A percentile compares a stretch with the other conserved stretches of the same genome.
Conservation (phyloP, 345 rosid genomes). For the Raphanus sativus region DNA sequence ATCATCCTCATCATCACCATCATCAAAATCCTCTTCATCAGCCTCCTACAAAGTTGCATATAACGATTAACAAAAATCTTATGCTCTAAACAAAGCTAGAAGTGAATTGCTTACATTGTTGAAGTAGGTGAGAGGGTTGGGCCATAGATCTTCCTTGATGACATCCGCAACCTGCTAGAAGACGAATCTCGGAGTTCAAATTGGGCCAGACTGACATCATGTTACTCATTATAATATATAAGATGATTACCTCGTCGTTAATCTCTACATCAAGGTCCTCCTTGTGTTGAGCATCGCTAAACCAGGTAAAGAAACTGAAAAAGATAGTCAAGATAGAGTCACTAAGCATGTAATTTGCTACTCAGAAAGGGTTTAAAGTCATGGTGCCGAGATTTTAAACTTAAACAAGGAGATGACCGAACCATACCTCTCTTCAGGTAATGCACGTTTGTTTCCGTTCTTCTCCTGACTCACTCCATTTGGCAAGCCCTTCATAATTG, state of each 20-base stretch:
- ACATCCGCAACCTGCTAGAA: conserved; percentile 79
- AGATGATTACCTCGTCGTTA: conserved; percentile 67
- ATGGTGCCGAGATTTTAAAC: conserved; percentile 11
- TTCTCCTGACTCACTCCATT: conserved; percentile 85
- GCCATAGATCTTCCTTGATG: conserved; percentile 96
- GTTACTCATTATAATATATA: neutral
- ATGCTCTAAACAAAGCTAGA: neutral
- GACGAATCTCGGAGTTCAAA: conserved; percentile 18
- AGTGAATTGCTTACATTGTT: conserved; percentile 55
- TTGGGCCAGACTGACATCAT: conserved; percentile 2
- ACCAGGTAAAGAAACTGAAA: conserved; percentile 91
- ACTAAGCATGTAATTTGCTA: neutral
- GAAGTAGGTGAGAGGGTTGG: conserved; percentile 85
- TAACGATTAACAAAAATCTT: conserved; percentile 1
- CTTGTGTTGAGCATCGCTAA: conserved; percentile 57
- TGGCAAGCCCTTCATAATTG: conserved; percentile 58
- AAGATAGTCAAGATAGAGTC: conserved; percentile 1
- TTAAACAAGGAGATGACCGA: conserved; percentile 4
- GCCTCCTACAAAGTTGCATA: conserved; percentile 51
- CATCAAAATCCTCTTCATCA: conserved; percentile 64
- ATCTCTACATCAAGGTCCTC: conserved; percentile 55
- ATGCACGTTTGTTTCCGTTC: conserved; percentile 81
- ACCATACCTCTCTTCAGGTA: conserved; percentile 71
- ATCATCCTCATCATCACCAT: conserved; percentile 29
- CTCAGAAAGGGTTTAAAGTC: neutral